phyloP scores from a whole-genome alignment of 2,329 filamentous ascomycete genomes.

The Curvularia sp. region DNA sequence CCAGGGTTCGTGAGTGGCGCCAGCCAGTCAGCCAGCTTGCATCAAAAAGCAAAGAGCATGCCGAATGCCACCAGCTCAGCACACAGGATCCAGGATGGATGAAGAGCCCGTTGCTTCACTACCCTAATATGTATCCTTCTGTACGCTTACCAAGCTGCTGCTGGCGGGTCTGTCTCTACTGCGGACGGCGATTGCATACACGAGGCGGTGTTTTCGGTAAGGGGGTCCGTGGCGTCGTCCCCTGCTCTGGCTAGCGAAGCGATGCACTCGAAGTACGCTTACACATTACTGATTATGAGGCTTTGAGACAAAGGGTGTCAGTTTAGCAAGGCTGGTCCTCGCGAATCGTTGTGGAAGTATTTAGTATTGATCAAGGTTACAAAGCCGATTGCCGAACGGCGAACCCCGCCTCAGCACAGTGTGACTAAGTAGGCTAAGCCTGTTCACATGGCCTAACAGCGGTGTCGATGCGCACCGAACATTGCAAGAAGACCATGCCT shows the following conservation, averaged over 20 bases:
- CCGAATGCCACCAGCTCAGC: constrained; percentile 7
- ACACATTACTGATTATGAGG: background rate
- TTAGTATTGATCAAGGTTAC: background rate
- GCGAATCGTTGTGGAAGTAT: background rate
- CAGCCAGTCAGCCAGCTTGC: constrained; percentile 7
- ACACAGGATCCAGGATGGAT: constrained; percentile 10
- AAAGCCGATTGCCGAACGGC: constrained; percentile 4
- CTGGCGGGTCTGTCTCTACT: constrained; percentile 2
- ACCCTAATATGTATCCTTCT: constrained; percentile 1
- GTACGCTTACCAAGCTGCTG: constrained; percentile 20
- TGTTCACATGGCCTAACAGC: background rate
- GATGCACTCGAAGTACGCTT: background rate
- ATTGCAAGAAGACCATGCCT: background rate
- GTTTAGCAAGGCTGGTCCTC: background rate
- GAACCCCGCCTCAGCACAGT: constrained; percentile 4
- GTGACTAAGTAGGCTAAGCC: background rate
- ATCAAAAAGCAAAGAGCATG: constrained; percentile 18
- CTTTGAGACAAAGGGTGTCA: background rate
- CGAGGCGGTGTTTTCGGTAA: background rate
- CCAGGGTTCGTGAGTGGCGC: constrained; percentile 13
- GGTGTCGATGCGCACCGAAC: background rate
- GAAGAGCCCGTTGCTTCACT: constrained; percentile 20
- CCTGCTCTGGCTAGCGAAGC: background rate
- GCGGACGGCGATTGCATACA: constrained; percentile 10
- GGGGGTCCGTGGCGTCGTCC: background rate